Evolutionary conservation across 148 eudicot genomes (phyloP), one percentile per base, ranked within the genome.

Genomic region (Oxyria digyna): DNA sequence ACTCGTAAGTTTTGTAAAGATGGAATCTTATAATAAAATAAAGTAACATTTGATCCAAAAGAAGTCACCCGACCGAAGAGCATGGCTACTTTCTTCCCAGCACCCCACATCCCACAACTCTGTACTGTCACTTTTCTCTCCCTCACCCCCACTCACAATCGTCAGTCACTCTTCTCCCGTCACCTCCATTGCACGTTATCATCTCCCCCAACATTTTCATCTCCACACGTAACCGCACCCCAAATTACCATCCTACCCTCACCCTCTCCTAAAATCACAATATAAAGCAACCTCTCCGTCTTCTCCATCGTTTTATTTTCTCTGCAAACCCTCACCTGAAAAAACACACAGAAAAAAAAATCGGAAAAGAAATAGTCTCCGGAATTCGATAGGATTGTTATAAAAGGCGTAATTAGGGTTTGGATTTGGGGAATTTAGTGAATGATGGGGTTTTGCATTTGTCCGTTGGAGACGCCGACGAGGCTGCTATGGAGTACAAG

Each of bases 401-500:
- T 24, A 32, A 0, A 17, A 33, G 12, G 4, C 33, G 33, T 32
- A 14, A 57, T 27, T 6, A 26, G 31, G 62, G 62, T 55, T 27
- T 26, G 12, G 37, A 37, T 38, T 10, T 59, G 65, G 65, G 62
- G 26, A 26, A 49, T 3, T n/a, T 66, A 26, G 69, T 13, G n/a
- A 42, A 70, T 80, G 81, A 88, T 88, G 96, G 96, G 96, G 75
- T 86, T 86, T 81, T 82, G 87, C 50, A 86, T 86, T 31, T 86
- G 87, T 78, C 96, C 91, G 75, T 79, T 88, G 79, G 83, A 83
- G 14, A 74, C 83, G 46, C 96, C 91, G 67, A 88, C 96, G 33
- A 86, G 96, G 81, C 77, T 88, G 69, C 83, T 88, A 8, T 88
- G 96, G 96, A 84, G 88, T 37, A 84, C 91, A 45, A 88, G 96